Conservation (phyloP, 139 green algal species). For the Microglena sp. region DNA sequence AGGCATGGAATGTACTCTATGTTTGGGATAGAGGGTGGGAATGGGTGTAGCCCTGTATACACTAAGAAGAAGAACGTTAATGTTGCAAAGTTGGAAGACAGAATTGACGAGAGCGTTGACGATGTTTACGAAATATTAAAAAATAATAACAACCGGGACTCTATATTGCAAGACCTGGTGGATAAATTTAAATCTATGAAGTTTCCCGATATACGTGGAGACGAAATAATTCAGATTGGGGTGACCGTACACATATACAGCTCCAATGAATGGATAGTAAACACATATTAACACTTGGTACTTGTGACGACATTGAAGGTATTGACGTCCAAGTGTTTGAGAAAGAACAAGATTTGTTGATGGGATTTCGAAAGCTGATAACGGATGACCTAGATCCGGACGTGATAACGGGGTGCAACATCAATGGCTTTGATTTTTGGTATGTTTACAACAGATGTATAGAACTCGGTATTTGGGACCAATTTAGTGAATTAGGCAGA, state of each 20-base stretch:
- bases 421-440: conserved; percentile 17
- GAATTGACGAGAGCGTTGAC: background rate
- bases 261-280: background rate
- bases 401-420: conserved; percentile 16
- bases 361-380: background rate
- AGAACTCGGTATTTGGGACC: background rate
- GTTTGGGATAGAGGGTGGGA: too few species aligned
- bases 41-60: too few species aligned
- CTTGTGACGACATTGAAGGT: background rate
- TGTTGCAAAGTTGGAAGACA: background rate
- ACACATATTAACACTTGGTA: conserved; percentile 12
- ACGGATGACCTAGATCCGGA: conserved; percentile 5
- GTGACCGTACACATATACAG: conserved; percentile 4
- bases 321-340: background rate
- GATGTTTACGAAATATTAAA: background rate
- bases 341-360: conserved; percentile 10
- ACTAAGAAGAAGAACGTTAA: background rate
- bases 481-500: background rate
- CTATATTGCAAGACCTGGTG: background rate
- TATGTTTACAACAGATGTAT: conserved; percentile 13
- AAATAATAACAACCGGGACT: background rate
- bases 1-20: too few species aligned
- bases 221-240: conserved; percentile 18
- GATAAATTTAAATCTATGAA: background rate
- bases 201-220: conserved; percentile 5